Evolutionary conservation across 108 stramenopile genomes (phyloP).

Genomic region (Nitzschia sp.): DNA sequence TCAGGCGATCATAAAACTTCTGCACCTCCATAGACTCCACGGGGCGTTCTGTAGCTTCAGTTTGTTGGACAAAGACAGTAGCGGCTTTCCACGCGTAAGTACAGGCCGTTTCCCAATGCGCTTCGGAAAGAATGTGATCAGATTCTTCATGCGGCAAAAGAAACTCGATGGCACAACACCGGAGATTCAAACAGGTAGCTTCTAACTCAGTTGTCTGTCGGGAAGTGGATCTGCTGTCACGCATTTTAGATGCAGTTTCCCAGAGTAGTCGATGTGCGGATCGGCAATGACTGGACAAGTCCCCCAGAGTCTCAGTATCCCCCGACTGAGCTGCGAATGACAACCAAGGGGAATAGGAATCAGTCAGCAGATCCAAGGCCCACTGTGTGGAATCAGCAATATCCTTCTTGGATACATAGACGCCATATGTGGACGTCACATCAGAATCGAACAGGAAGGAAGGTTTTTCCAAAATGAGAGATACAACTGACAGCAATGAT

Average conservation of each 20-base stretch:
- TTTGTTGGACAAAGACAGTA: constrained; percentile 20
- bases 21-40: not conserved
- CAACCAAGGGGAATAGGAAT: constrained; percentile 2
- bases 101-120: constrained; percentile 24
- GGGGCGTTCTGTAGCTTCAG: not conserved
- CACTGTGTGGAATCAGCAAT: not conserved
- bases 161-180: constrained; percentile 32
- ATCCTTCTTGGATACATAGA: no score
- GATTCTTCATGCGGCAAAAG: constrained; percentile 16
- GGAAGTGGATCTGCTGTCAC: not conserved
- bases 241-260: constrained; percentile 30
- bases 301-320: constrained; percentile 14
- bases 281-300: constrained; percentile 29
- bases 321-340: not conserved
- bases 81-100: constrained; percentile 48
- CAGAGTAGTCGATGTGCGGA: constrained; percentile 30
- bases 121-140: not conserved
- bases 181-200: constrained; percentile 23
- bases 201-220: not conserved
- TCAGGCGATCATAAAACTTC: constrained; percentile 22
- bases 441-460: no score
- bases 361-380: not conserved
- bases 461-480: no score
- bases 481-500: no score
- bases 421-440: no score